Conservation (phyloP, 371 early-diverging fungal genomes). For the Batrachochytrium dendrobatidis region DNA sequence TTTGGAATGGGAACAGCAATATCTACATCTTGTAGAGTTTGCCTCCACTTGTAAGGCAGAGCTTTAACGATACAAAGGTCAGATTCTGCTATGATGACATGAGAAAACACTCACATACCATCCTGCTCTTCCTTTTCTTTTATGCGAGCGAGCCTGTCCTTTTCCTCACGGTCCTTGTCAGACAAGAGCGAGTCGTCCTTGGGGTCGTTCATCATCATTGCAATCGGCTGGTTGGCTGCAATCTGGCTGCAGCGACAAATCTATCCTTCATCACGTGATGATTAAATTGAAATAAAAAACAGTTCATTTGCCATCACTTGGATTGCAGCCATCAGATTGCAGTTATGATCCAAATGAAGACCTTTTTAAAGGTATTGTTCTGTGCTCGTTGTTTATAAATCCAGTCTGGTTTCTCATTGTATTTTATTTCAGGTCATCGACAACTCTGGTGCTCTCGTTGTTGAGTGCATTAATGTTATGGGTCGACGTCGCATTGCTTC, state of each 20-base stretch:
- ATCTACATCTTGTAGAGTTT: slow-evolving; percentile 80
- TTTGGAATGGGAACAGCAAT: slow-evolving; percentile 65
- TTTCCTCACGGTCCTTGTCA: slow-evolving; percentile 9
- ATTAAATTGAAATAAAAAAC: too few relatives aligned
- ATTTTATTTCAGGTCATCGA: slow-evolving; percentile 71
- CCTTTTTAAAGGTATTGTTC: slow-evolving; percentile 7
- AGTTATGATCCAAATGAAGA: slow-evolving; percentile 6
- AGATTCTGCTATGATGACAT: neutral
- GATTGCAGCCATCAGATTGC: neutral
- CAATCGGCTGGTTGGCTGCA: too few relatives aligned
- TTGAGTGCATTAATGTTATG: slow-evolving; percentile 92
- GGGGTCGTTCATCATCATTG: too few relatives aligned
- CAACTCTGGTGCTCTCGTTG: slow-evolving; percentile 85
- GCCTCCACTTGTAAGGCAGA: slow-evolving; percentile 73
- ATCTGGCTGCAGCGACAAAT: too few relatives aligned
- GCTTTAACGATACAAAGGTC: slow-evolving; percentile 28
- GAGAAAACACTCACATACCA: slow-evolving; percentile 1
- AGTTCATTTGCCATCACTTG: too few relatives aligned
- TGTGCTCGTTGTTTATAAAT: too few relatives aligned
- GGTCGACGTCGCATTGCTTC: slow-evolving; percentile 30
- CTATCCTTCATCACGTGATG: too few relatives aligned
- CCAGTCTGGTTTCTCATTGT: too few relatives aligned
- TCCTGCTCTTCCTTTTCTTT: slow-evolving; percentile 17
- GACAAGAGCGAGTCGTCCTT: too few relatives aligned
- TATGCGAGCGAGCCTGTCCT: slow-evolving; percentile 8